phyloP scores from a whole-genome alignment of 768 basidiomycete genomes.

The Hortiboletus campestris region DNA sequence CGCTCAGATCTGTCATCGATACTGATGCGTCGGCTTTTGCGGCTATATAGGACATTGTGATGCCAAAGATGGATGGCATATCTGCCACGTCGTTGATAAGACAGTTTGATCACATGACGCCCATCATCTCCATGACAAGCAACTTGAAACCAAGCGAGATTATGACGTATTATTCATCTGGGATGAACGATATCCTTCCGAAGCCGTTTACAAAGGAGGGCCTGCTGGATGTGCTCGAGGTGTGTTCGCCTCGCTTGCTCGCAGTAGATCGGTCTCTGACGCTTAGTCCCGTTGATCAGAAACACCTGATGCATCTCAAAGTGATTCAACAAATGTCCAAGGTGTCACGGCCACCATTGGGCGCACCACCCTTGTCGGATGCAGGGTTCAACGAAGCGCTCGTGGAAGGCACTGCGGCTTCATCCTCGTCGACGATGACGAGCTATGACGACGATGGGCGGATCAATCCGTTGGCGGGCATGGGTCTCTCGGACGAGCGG shows the following conservation, averaged over 20 bases:
- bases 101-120: conserved; percentile 92
- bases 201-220: conserved; percentile 98
- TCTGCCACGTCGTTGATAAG: conserved; percentile 91
- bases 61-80: conserved; percentile 86
- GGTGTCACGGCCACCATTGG: conserved; percentile 58
- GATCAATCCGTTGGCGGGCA: conserved; percentile 81
- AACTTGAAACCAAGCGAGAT: conserved; percentile 73
- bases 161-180: conserved; percentile 68
- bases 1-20: neutral
- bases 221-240: conserved; percentile 89
- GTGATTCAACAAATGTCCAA: conserved; percentile 76
- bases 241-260: conserved; percentile 23
- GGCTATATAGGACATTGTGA: conserved; percentile 84
- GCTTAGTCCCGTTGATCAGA: conserved; percentile 38
- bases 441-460: conserved; percentile 43
- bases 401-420: conserved; percentile 35
- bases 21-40: neutral
- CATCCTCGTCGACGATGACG: conserved; percentile 28
- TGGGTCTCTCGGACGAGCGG: conserved; percentile 88
- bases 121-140: conserved; percentile 98
- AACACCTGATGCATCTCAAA: conserved; percentile 86
- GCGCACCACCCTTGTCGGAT: conserved; percentile 61
- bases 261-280: neutral
- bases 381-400: conserved; percentile 54
- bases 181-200: conserved; percentile 96